These are phyloP conservation scores for Dillenia suffruticosa DNA, from an alignment of 164 flowering plant genomes.

Conservation along the genomic window DNA sequence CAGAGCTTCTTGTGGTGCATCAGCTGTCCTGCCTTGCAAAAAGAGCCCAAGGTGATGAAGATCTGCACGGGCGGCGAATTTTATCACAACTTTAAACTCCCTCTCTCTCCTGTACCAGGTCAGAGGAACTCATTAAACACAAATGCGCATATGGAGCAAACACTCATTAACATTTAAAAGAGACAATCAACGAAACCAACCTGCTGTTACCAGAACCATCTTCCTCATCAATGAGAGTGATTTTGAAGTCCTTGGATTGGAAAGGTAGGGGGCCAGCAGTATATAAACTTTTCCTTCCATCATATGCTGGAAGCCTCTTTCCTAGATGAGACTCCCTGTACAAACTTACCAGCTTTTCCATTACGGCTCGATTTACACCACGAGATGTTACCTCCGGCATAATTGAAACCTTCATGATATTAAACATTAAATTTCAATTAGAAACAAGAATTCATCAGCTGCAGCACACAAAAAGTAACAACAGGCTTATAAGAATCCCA, in stretches of 20 bases:
- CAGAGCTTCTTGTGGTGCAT: slow-evolving; percentile 99
- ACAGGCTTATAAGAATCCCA: not conserved
- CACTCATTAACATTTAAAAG: not conserved
- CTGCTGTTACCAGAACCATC: slow-evolving; percentile 69
- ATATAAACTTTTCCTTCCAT: slow-evolving; percentile 91
- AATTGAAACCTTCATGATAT: slow-evolving; percentile 65
- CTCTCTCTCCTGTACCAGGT: slow-evolving; percentile 58
- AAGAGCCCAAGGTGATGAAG: slow-evolving; percentile 87
- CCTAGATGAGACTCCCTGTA: slow-evolving; percentile 83
- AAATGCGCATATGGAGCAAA: not conserved
- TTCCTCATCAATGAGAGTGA: slow-evolving; percentile 76
- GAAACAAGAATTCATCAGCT: not conserved
- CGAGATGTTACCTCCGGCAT: slow-evolving; percentile 83
- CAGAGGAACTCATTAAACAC: too few species aligned
- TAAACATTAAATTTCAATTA: not conserved
- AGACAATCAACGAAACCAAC: slow-evolving; percentile 20
- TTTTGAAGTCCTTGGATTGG: slow-evolving; percentile 53
- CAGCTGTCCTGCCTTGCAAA: slow-evolving; percentile 80
- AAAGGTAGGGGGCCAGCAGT: slow-evolving; percentile 99
- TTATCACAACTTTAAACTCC: slow-evolving; percentile 74
- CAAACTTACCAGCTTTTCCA: slow-evolving; percentile 61
- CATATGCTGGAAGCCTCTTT: slow-evolving; percentile 89
- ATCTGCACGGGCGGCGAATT: slow-evolving; percentile 86
- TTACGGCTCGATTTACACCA: slow-evolving; percentile 86
- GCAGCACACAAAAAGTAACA: not conserved